Evolutionary conservation across 352 stramenopile species (phyloP).

Genomic region (Hyaloperonospora brassicae): DNA sequence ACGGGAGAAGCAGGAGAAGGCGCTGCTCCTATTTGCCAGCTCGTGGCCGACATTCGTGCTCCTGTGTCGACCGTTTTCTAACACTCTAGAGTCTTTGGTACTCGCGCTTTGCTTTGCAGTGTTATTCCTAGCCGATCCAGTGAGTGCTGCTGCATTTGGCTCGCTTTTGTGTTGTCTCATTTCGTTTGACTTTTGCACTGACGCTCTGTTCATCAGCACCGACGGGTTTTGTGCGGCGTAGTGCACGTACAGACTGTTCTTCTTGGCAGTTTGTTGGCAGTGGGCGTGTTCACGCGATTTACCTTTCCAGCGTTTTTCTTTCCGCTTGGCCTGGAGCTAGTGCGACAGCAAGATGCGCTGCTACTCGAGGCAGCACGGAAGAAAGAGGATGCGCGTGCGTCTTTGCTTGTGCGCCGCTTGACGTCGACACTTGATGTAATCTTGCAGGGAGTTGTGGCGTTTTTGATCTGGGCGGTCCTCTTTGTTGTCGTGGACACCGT

Average conservation of each 20-base stretch:
- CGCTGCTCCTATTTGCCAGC: slow-evolving; percentile 50
- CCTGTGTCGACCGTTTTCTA: slow-evolving; percentile 71
- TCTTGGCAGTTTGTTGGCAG: slow-evolving; percentile 53
- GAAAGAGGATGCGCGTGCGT: slow-evolving; percentile 4
- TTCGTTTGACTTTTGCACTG: background rate
- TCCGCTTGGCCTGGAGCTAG: slow-evolving; percentile 55
- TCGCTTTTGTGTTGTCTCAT: background rate
- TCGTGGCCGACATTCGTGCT: slow-evolving; percentile 66
- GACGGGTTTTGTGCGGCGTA: slow-evolving; percentile 20
- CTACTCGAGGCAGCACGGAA: slow-evolving; percentile 29
- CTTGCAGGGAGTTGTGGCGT: slow-evolving; percentile 42
- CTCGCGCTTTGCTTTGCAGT: slow-evolving; percentile 47
- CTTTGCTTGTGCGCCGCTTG: slow-evolving; percentile 19
- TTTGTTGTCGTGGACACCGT: slow-evolving; percentile 50
- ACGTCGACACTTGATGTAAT: slow-evolving; percentile 19
- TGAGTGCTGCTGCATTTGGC: slow-evolving; percentile 9
- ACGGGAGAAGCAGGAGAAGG: slow-evolving; percentile 19
- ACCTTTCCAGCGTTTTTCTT: slow-evolving; percentile 82
- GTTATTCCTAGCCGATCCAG: slow-evolving; percentile 41
- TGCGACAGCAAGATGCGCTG: slow-evolving; percentile 43
- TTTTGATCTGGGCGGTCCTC: slow-evolving; percentile 21
- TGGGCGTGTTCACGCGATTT: slow-evolving; percentile 76
- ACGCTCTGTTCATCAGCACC: slow-evolving; percentile 24
- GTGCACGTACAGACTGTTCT: slow-evolving; percentile 47
- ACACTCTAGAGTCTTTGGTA: slow-evolving; percentile 63